A percentile compares a stretch with the other conserved stretches of the same genome.
phyloP scores from a whole-genome alignment of 805 yeast species.

The Saturnispora dispora region DNA sequence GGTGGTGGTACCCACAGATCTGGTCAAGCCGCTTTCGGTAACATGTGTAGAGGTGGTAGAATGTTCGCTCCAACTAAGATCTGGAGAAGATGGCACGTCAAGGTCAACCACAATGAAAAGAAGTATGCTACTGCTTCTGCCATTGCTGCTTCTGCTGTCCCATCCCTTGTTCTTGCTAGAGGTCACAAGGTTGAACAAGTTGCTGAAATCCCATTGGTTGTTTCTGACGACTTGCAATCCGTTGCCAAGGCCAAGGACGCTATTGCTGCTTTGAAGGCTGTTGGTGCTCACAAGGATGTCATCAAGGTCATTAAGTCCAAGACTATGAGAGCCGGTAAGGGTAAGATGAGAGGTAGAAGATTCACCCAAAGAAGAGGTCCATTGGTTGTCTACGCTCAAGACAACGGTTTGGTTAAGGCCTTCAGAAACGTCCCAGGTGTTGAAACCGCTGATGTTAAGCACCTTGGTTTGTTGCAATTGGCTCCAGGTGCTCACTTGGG shows the following conservation, averaged over 20 bases:
- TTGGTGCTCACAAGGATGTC: slow-evolving; percentile 98
- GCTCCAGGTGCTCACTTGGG: slow-evolving; percentile 99
- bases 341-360: slow-evolving; percentile 99
- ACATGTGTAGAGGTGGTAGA: slow-evolving; percentile 99
- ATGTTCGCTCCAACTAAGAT: slow-evolving; percentile 99
- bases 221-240: slow-evolving; percentile 85
- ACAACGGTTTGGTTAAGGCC: slow-evolving; percentile 96
- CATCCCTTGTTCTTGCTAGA: slow-evolving; percentile 97
- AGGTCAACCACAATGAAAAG: slow-evolving; percentile 99
- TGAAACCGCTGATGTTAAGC: slow-evolving; percentile 86
- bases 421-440: slow-evolving; percentile 99
- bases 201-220: slow-evolving; percentile 97
- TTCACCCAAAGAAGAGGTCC: slow-evolving; percentile 99
- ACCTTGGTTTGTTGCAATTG: slow-evolving; percentile 92
- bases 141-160: slow-evolving; percentile 97
- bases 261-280: slow-evolving; percentile 92
- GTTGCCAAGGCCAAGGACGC: slow-evolving; percentile 97
- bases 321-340: slow-evolving; percentile 99
- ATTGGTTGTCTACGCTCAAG: slow-evolving; percentile 94
- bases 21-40: slow-evolving; percentile 99
- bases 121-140: slow-evolving; percentile 99
- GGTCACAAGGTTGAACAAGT: slow-evolving; percentile 99
- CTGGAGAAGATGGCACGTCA: slow-evolving; percentile 99
- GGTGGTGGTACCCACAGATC: slow-evolving; percentile 99
- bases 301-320: slow-evolving; percentile 96